A percentile compares a stretch with the other conserved stretches of the same genome.
Conservation (phyloP, 192 early-diverging fungal genomes). For the Gamsiella multidivaricata region DNA sequence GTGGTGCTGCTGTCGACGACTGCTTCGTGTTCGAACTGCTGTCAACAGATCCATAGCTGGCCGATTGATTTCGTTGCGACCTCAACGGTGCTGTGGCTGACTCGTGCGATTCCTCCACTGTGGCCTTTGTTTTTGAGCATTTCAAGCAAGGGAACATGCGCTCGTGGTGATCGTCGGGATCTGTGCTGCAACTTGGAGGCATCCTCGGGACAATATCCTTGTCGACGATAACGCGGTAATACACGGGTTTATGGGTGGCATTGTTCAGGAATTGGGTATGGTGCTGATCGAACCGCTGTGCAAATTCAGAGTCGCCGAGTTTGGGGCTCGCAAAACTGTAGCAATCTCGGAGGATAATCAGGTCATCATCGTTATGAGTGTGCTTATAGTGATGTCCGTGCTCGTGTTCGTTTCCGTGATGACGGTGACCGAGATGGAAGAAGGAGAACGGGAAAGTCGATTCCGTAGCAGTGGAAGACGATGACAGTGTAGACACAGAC, state of each 20-base stretch:
- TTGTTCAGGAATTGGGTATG: constrained; percentile 10
- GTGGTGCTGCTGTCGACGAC: not conserved
- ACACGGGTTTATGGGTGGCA: constrained; percentile 8
- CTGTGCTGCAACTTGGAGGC: constrained; percentile 50
- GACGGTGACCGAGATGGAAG: not conserved
- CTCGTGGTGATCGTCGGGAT: constrained; percentile 7
- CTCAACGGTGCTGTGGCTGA: not conserved
- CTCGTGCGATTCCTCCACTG: too few species aligned
- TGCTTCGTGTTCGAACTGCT: not conserved
- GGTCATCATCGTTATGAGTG: not conserved
- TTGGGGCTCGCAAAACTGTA: constrained; percentile 59
- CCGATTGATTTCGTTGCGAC: not conserved
- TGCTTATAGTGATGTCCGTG: not conserved
- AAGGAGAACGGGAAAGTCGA: not conserved
- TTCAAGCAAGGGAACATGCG: constrained; percentile 27
- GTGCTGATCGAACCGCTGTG: constrained; percentile 53
- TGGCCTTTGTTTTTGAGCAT: too few species aligned
- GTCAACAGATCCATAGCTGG: constrained; percentile 10
- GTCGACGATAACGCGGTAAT: constrained; percentile 61
- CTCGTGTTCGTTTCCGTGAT: not conserved
- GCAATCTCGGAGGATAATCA: constrained; percentile 53
- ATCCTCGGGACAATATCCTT: constrained; percentile 57
- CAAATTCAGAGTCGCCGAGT: constrained; percentile 60
- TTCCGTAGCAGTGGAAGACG: not conserved
- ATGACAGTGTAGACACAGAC: not conserved